Percentiles rank a stretch among this genome's conserved stretches.
phyloP scores from a whole-genome alignment of 176 grass and related monocot species.

The Calamus simplicifolius region DNA sequence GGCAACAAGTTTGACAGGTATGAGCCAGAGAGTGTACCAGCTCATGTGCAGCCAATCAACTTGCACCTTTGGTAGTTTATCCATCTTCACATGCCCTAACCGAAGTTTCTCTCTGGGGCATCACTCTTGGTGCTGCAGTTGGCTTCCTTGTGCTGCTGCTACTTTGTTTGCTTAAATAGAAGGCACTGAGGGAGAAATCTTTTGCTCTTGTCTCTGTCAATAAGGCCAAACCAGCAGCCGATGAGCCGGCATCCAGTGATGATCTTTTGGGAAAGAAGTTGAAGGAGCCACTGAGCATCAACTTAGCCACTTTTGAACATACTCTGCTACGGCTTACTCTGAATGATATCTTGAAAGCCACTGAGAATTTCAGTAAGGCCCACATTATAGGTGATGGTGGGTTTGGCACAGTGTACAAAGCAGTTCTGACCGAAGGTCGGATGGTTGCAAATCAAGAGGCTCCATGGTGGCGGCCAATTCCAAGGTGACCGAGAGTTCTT shows the following conservation, averaged over 20 bases:
- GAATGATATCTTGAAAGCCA: conserved; percentile 83
- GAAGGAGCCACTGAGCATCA: conserved; percentile 83
- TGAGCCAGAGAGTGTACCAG: conserved; percentile 34
- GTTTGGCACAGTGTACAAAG: conserved; percentile 86
- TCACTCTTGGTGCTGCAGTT: conserved; percentile 24
- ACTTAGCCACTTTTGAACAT: conserved; percentile 87
- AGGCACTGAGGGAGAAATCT: conserved; percentile 31
- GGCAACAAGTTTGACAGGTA: conserved; percentile 48
- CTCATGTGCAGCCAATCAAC: conserved; percentile 24
- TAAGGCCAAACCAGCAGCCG: conserved; percentile 38
- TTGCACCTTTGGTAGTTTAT: conserved; percentile 22
- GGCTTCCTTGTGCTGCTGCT: conserved; percentile 36
- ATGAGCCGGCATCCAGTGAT: conserved; percentile 73
- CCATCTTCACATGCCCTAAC: conserved; percentile 30
- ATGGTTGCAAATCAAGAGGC: conserved; percentile 83
- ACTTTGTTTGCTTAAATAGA: conserved; percentile 39
- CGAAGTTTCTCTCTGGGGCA: conserved; percentile 32
- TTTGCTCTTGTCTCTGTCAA: conserved; percentile 29
- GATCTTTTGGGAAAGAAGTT: conserved; percentile 79
- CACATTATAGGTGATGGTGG: conserved; percentile 92
- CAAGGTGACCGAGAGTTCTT: conserved; percentile 80
- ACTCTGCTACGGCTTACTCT: conserved; percentile 68
- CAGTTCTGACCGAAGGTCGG: conserved; percentile 52
- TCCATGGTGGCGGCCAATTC: conserved; percentile 78
- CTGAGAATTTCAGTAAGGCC: conserved; percentile 85